Base-by-base conservation (phyloP, 2,329 filamentous ascomycete genomes). In the Fonsecaea pugnacius region DNA sequence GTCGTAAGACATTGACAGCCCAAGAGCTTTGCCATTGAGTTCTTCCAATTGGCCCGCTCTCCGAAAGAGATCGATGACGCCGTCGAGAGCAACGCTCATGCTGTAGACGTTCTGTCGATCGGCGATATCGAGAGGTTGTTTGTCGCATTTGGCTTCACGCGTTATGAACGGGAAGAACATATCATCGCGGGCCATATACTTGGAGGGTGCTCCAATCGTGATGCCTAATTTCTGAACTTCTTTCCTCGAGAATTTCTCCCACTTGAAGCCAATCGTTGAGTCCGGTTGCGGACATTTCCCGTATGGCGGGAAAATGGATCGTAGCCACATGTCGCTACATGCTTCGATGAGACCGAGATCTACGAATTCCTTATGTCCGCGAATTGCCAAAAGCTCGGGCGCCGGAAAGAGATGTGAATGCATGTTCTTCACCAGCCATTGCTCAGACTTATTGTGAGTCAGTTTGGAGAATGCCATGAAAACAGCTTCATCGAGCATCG, bases 71-170 rank as follows among this genome's bases (percentile, higher is more conserved):
- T 71, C 66, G 38, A 72, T 64, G 60, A 72, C 61, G 32, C 57
- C 79, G 62, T 77, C 74, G 50, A 77, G 74, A 0, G 78, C 78
- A 35, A 72, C 18, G 21, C 68, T 73, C 64, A 71, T 72, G 59
- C 72, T 74, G 50, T 74, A 68, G 27, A 68, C 66, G 51, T 73
- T 72, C 16, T 67, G 73, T 64, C 69, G 67, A 64, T 74, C 68
- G 12, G 75, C 71, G 46, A 72, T 65, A 43, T 74, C 70, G 66
- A 69, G 77, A 1, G 68, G 73, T 48, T 69, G 72, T 21, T 73
- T 70, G 48, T 79, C 75, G 66, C 77, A 81, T 70, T 83, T 82
- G 1, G 82, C 79, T 69, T 84, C 79, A 7, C 36, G 36, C 36
- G 36, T 40, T 40, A 40, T 40, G 14, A n/a, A 40, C 2, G 36